These are phyloP conservation scores for Exophiala phaeomuriformis DNA, from an alignment of 2,329 filamentous ascomycete species.

Conservation along the genomic window DNA sequence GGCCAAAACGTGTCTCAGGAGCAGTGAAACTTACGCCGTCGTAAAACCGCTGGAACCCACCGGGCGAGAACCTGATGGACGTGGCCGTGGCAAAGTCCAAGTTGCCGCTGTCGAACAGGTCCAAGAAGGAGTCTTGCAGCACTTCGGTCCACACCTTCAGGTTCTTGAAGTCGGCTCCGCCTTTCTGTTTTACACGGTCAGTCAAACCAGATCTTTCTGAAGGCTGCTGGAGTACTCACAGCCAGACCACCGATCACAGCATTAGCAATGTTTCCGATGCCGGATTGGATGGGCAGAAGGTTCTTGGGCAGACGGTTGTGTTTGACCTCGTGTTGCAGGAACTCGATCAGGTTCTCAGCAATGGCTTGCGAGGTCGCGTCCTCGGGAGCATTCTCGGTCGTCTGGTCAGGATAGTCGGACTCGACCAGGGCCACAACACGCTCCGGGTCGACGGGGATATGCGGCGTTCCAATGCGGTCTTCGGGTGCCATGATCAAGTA, in stretches of 20 bases:
- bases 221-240: constrained; percentile 6
- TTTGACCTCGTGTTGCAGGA: constrained; percentile 75
- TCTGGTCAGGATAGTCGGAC: constrained; percentile 72
- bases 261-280: constrained; percentile 90
- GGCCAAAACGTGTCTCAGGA: neutral
- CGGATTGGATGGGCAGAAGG: constrained; percentile 74
- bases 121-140: constrained; percentile 84
- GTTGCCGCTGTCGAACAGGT: constrained; percentile 81
- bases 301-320: constrained; percentile 69
- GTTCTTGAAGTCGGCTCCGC: constrained; percentile 71
- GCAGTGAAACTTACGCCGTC: constrained; percentile 34
- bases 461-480: constrained; percentile 74
- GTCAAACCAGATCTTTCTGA: neutral
- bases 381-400: constrained; percentile 66
- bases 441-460: constrained; percentile 77
- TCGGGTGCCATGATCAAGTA: constrained; percentile 75
- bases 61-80: constrained; percentile 82
- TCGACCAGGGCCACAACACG: constrained; percentile 79
- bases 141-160: constrained; percentile 92
- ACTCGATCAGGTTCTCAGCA: constrained; percentile 72
- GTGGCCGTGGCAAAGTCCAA: constrained; percentile 87
- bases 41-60: constrained; percentile 88
- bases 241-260: constrained; percentile 78
- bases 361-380: constrained; percentile 68
- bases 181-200: constrained; percentile 36